A percentile compares a stretch with the other conserved stretches of the same genome.
These are phyloP conservation scores for Colletotrichum sojae DNA, from an alignment of 2,329 filamentous ascomycete genomes.

Conservation along the genomic window DNA sequence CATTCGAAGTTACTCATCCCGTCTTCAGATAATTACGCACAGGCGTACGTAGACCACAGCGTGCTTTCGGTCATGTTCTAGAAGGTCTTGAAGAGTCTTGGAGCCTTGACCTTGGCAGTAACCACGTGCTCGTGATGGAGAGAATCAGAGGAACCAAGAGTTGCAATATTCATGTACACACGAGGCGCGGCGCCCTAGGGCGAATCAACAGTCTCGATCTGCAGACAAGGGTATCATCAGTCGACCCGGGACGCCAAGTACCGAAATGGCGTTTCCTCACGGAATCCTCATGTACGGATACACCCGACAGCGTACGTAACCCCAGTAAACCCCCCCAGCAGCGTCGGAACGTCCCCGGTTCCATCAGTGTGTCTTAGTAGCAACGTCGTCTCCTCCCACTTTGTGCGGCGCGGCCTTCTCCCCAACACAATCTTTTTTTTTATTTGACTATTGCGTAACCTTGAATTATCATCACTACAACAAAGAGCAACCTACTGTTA, in stretches of 20 bases:
- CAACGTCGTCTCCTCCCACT: conserved; percentile 4
- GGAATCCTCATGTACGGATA: conserved; percentile 3
- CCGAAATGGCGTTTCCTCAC: conserved; percentile 10
- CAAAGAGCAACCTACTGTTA: neutral
- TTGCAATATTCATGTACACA: neutral
- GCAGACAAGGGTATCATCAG: conserved; percentile 13
- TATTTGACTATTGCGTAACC: neutral
- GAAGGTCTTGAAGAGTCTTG: neutral
- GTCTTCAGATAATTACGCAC: neutral
- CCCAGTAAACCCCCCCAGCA: conserved; percentile 6
- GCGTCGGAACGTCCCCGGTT: conserved; percentile 14
- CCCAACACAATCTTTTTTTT: neutral
- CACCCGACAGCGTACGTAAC: conserved; percentile 2
- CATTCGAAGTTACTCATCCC: conserved; percentile 4
- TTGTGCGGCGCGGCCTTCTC: neutral
- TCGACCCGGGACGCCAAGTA: conserved; percentile 14
- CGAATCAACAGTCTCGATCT: conserved; percentile 3
- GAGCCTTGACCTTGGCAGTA: neutral
- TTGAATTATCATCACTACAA: neutral
- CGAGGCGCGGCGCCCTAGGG: too few relatives aligned
- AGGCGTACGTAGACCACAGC: too few relatives aligned
- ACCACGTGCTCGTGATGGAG: neutral
- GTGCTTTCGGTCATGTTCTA: neutral
- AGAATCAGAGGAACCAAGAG: neutral
- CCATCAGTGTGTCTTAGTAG: conserved; percentile 4